phyloP scores from a whole-genome alignment of 1,284 basidiomycete species.

The Grifola frondosa region DNA sequence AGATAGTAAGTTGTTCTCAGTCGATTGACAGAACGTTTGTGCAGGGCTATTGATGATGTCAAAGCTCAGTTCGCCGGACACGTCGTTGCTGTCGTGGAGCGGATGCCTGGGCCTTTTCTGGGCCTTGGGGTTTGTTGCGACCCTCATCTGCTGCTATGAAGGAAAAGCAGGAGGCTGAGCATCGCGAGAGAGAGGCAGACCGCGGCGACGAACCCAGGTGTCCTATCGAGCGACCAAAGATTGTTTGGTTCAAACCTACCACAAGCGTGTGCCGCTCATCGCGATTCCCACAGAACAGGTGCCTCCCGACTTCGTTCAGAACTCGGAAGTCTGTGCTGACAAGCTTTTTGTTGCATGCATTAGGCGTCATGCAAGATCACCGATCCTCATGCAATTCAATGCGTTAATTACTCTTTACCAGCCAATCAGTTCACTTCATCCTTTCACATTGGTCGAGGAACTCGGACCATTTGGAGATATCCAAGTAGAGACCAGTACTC shows the following conservation, averaged over 20 bases:
- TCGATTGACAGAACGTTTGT: conserved; percentile 13
- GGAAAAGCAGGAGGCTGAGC: conserved; percentile 98
- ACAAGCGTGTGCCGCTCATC: conserved; percentile 97
- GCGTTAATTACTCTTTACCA: conserved; percentile 28
- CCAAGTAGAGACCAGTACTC: conserved; percentile 94
- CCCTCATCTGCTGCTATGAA: conserved; percentile 95
- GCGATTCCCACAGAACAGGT: conserved; percentile 99
- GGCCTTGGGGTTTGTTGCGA: conserved; percentile 90
- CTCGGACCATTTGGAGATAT: conserved; percentile 95
- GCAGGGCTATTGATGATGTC: conserved; percentile 89
- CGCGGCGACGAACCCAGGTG: conserved; percentile 76
- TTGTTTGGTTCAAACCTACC: conserved; percentile 99
- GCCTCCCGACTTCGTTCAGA: conserved; percentile 92
- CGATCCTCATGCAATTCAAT: conserved; percentile 9
- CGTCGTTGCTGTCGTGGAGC: conserved; percentile 95
- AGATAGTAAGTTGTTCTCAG: conserved; percentile 2
- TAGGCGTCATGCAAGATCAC: conserved; percentile 79
- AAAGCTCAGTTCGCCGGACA: conserved; percentile 95
- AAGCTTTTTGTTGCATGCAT: conserved; percentile 96
- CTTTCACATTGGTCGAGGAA: conserved; percentile 96
- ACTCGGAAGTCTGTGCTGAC: conserved; percentile 86
- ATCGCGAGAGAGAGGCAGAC: conserved; percentile 92
- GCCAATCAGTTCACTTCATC: conserved; percentile 94
- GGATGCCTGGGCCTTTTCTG: conserved; percentile 97
- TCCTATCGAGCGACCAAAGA: conserved; percentile 89